Conservation (phyloP, 1,284 basidiomycete genomes). For the Trametes polyzona region DNA sequence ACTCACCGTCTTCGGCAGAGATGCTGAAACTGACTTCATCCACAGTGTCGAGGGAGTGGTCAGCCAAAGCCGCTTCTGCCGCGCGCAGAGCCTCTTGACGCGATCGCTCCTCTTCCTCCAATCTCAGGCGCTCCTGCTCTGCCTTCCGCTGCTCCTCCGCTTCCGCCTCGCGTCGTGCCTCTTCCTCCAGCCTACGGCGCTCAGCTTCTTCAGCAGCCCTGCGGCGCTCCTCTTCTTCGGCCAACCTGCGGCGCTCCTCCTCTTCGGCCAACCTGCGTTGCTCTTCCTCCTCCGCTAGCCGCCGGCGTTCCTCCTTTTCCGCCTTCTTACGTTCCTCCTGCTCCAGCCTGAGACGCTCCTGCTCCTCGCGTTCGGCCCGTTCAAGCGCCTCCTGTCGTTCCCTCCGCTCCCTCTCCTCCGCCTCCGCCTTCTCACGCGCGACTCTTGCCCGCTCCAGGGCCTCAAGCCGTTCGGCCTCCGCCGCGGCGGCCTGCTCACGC, state of each 20-base stretch:
- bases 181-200: background rate
- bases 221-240: conserved; percentile 30
- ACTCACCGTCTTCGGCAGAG: conserved; percentile 33
- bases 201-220: conserved; percentile 31
- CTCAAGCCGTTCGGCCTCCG: conserved; percentile 30
- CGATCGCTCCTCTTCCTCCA: conserved; percentile 41
- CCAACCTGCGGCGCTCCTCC: conserved; percentile 14
- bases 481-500: conserved; percentile 19
- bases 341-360: conserved; percentile 25
- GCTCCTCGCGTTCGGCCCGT: conserved; percentile 32
- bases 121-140: conserved; percentile 25
- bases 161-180: conserved; percentile 34
- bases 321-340: conserved; percentile 31
- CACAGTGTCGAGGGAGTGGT: conserved; percentile 25
- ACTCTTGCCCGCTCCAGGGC: conserved; percentile 30
- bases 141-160: conserved; percentile 2
- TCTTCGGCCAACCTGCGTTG: conserved; percentile 7
- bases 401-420: conserved; percentile 34
- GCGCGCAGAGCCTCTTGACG: conserved; percentile 17
- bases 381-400: conserved; percentile 37
- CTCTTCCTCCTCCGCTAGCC: conserved; percentile 33
- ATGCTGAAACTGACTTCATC: conserved; percentile 23
- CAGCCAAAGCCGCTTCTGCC: conserved; percentile 9
- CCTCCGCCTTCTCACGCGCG: conserved; percentile 34
- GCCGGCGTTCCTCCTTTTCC: conserved; percentile 26